Conservation (phyloP, 176 grass and related monocot species). For the Oryza glumipatula region DNA sequence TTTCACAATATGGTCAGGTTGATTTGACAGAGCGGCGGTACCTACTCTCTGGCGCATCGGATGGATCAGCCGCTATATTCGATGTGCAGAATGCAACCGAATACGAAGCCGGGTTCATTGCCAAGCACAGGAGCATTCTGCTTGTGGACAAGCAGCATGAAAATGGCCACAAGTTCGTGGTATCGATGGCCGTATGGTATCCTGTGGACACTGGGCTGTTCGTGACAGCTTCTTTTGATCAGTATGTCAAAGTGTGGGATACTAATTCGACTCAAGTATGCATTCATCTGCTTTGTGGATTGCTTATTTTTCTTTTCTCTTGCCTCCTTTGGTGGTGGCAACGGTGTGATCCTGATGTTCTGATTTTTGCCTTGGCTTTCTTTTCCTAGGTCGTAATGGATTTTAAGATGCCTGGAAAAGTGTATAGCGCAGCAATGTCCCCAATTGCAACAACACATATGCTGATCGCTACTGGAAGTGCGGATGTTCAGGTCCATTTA, state of each 20-base stretch:
- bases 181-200: slow-evolving; percentile 85
- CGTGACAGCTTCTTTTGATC: slow-evolving; percentile 83
- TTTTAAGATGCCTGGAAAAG: slow-evolving; percentile 97
- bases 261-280: slow-evolving; percentile 84
- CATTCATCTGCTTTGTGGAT: slow-evolving; percentile 14
- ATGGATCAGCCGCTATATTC: slow-evolving; percentile 73
- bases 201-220: slow-evolving; percentile 89
- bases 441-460: slow-evolving; percentile 74
- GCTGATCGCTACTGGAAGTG: slow-evolving; percentile 81
- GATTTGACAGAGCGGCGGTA: slow-evolving; percentile 90
- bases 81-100: slow-evolving; percentile 61
- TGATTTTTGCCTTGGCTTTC: slow-evolving; percentile 19
- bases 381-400: slow-evolving; percentile 78
- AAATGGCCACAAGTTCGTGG: slow-evolving; percentile 70
- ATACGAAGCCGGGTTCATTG: slow-evolving; percentile 62
- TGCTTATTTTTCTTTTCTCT: background rate
- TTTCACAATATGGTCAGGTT: slow-evolving; percentile 73
- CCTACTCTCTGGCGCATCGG: slow-evolving; percentile 82
- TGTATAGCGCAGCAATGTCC: slow-evolving; percentile 78
- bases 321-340: background rate
- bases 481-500: slow-evolving; percentile 90
- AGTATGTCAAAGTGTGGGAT: slow-evolving; percentile 93
- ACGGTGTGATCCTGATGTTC: slow-evolving; percentile 18
- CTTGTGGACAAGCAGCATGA: slow-evolving; percentile 72
- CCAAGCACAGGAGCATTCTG: slow-evolving; percentile 75